Evolutionary conservation across 2,329 filamentous ascomycete genomes (phyloP), one percentile per base, ranked within the genome.

Genomic region (Colletotrichum tamarilloi): DNA sequence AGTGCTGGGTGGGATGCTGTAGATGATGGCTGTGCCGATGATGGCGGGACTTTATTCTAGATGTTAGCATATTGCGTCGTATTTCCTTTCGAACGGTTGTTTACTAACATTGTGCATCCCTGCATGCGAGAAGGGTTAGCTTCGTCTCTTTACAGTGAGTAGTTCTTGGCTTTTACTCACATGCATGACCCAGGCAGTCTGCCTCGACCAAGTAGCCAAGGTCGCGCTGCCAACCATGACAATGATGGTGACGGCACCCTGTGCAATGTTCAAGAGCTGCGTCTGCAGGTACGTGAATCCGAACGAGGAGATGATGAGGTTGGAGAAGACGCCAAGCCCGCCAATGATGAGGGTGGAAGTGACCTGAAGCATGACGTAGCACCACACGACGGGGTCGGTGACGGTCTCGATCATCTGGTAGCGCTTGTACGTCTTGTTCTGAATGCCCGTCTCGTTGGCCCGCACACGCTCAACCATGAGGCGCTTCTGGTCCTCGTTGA

Each of bases 401-500:
- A 84, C 75, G 0, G 83, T 80, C 73, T 90, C 87, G 12, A 88
- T 84, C 2, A 93, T 84, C 75, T 96, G 94, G 28, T 89, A 87
- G 82, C 87, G 85, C 75, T 93, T 93, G 81, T 92, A 93, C 74
- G 92, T 87, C 76, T 91, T 91, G 75, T 90, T 93, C 2, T 91
- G 92, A n/a, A 93, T 91, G 0, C 93, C 93, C 74, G 94, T 94
- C 79, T 94, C 91, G 77, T 96, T 96, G 42, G 90, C 86, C 0
- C 93, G 87, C 6, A 96, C 89, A 0, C 94, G 87, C 76, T 94
- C 93, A 28, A 95, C 84, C 0, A 92, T 92, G 52, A 94, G 85
- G 0, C 90, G 80, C 14, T 91, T 90, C 76, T 96, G 93, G 60
- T 91, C 86, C 64, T 92, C 88, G 6, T 84, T 92, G 38, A 97